Conservation (phyloP, 2,329 filamentous ascomycete genomes). For the Neofusicoccum umdonicola region DNA sequence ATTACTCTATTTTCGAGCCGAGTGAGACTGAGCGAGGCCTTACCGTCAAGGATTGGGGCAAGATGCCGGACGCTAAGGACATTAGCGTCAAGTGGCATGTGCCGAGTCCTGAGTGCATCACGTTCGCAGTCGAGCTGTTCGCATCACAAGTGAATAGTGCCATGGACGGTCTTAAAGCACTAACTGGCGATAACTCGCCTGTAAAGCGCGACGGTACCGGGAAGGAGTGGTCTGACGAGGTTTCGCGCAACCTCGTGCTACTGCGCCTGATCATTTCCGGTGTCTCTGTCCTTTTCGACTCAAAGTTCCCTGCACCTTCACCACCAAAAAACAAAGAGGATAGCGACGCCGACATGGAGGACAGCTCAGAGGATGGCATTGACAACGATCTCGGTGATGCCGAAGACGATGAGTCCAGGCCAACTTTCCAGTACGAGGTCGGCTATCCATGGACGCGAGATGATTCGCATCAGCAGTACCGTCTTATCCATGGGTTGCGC, state of each 20-base stretch:
- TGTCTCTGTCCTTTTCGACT: constrained; percentile 84
- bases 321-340: constrained; percentile 37
- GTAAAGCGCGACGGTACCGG: constrained; percentile 92
- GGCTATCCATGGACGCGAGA: constrained; percentile 73
- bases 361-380: constrained; percentile 42
- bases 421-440: constrained; percentile 83
- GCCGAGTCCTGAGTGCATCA: constrained; percentile 73
- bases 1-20: constrained; percentile 85
- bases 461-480: constrained; percentile 60
- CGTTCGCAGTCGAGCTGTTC: constrained; percentile 87
- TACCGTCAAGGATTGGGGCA: constrained; percentile 79
- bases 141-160: constrained; percentile 78
- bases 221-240: constrained; percentile 98
- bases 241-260: constrained; percentile 84
- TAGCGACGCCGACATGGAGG: constrained; percentile 41
- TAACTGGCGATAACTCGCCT: constrained; percentile 78
- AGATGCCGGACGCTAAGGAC: constrained; percentile 68
- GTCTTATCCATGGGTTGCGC: constrained; percentile 74
- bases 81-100: constrained; percentile 90
- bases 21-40: constrained; percentile 68
- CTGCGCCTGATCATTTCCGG: constrained; percentile 87
- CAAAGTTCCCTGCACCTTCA: constrained; percentile 44
- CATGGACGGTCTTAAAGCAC: constrained; percentile 67
- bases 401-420: constrained; percentile 78
- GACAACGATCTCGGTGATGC: constrained; percentile 60